phyloP scores from a whole-genome alignment of 2,329 filamentous ascomycete genomes.

The Aspergillus tanneri region DNA sequence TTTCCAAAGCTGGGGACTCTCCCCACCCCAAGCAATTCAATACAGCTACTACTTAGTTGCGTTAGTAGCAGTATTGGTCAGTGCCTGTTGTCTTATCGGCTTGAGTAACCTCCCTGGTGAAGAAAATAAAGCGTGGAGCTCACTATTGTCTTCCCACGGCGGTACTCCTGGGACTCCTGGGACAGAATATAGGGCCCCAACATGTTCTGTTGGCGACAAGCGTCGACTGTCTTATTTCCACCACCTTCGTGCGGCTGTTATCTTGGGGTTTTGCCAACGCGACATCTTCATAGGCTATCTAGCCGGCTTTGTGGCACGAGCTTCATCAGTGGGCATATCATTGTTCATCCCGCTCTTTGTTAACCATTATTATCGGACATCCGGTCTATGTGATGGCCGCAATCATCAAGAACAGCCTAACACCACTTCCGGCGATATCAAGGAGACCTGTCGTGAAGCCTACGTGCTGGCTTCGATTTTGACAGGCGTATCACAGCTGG shows the following conservation, averaged over 20 bases:
- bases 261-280: slow-evolving; percentile 71
- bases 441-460: slow-evolving; percentile 78
- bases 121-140: slow-evolving; percentile 69
- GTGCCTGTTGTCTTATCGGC: slow-evolving; percentile 74
- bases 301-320: slow-evolving; percentile 90
- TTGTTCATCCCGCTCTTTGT: slow-evolving; percentile 92
- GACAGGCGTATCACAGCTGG: slow-evolving; percentile 83
- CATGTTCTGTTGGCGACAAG: slow-evolving; percentile 5
- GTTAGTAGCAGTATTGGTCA: slow-evolving; percentile 67
- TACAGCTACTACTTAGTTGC: slow-evolving; percentile 88
- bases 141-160: slow-evolving; percentile 49
- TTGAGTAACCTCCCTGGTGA: slow-evolving; percentile 69
- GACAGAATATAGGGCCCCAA: background rate
- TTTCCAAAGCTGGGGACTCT: slow-evolving; percentile 72
- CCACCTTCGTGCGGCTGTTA: slow-evolving; percentile 62
- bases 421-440: slow-evolving; percentile 60
- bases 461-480: slow-evolving; percentile 86
- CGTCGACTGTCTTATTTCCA: slow-evolving; percentile 42
- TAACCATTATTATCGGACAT: slow-evolving; percentile 82
- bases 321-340: slow-evolving; percentile 91
- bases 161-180: slow-evolving; percentile 4
- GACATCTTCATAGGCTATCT: slow-evolving; percentile 85
- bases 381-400: slow-evolving; percentile 68
- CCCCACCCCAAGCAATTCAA: slow-evolving; percentile 70
- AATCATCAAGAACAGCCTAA: slow-evolving; percentile 32